Evolutionary conservation across 129 eudicot genomes (phyloP).

Genomic region (Helianthus annuus): DNA sequence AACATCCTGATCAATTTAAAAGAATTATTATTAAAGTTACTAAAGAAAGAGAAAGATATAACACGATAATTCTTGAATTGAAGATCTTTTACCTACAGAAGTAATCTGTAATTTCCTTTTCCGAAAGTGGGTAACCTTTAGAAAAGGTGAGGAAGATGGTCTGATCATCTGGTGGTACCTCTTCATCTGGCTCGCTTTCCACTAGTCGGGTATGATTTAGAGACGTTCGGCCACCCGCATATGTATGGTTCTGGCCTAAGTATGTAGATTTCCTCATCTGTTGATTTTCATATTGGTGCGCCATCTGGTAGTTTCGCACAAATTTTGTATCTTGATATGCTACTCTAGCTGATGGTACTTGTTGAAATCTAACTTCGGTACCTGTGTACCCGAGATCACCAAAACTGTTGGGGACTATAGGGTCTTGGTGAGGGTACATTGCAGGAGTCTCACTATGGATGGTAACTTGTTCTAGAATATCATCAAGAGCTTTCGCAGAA

Average conservation of each 20-base stretch:
- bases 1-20: constrained; percentile 25
- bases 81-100: constrained; percentile 38
- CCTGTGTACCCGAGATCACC: not conserved
- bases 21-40: not conserved
- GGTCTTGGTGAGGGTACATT: not conserved
- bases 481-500: constrained; percentile 40
- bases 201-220: not conserved
- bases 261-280: not conserved
- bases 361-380: not conserved
- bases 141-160: constrained; percentile 61
- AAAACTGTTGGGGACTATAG: not conserved
- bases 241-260: too few species aligned
- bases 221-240: too few species aligned
- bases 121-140: constrained; percentile 49
- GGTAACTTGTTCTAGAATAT: constrained; percentile 21
- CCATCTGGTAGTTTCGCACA: too few species aligned
- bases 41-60: not conserved
- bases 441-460: not conserved
- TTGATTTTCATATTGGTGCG: not conserved
- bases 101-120: constrained; percentile 35
- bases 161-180: constrained; percentile 39
- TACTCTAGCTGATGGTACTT: too few species aligned
- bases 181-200: constrained; percentile 1
- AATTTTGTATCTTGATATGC: too few species aligned
- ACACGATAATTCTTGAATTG: not conserved